Percentiles rank a stretch among this genome's conserved stretches.
Evolutionary conservation across 2,329 filamentous ascomycete genomes (phyloP).

Genomic region (Blastomyces gilchristii): DNA sequence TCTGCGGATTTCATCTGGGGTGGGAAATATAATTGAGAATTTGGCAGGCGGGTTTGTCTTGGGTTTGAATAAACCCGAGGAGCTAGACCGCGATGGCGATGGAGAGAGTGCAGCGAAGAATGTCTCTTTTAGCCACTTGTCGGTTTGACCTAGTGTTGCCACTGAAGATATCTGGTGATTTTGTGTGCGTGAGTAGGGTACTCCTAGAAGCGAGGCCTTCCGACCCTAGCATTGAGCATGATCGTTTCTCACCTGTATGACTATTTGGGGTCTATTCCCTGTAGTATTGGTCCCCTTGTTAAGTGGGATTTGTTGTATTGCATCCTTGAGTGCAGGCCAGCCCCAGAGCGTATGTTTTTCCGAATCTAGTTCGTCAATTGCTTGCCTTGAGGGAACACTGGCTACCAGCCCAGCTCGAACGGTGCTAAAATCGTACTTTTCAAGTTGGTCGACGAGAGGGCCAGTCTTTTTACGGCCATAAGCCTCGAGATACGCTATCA

Average conservation of each 20-base stretch:
- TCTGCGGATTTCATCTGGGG: conserved; percentile 62
- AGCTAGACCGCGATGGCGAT: conserved; percentile 14
- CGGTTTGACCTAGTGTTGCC: conserved; percentile 60
- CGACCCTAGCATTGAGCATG: background rate
- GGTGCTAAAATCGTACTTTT: conserved; percentile 56
- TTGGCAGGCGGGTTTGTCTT: conserved; percentile 24
- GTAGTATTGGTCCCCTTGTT: conserved; percentile 22
- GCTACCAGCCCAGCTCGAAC: conserved; percentile 64
- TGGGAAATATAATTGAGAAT: conserved; percentile 71
- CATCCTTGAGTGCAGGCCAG: conserved; percentile 57
- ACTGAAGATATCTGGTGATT: conserved; percentile 66
- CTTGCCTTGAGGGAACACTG: conserved; percentile 62
- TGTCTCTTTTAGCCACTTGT: conserved; percentile 61
- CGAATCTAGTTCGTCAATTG: conserved; percentile 34
- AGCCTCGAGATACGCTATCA: conserved; percentile 59
- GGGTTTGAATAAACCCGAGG: conserved; percentile 7
- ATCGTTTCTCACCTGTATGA: conserved; percentile 25
- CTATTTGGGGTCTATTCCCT: conserved; percentile 26
- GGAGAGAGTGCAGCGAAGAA: conserved; percentile 43
- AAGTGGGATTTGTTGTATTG: conserved; percentile 47
- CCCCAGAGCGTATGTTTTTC: conserved; percentile 56
- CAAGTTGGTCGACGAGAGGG: conserved; percentile 48
- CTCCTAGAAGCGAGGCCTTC: background rate
- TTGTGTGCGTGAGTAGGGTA: background rate
- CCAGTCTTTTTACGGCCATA: conserved; percentile 53